Evolutionary conservation across 441 rosid genomes (phyloP).

Genomic region (Erodium moschatum): DNA sequence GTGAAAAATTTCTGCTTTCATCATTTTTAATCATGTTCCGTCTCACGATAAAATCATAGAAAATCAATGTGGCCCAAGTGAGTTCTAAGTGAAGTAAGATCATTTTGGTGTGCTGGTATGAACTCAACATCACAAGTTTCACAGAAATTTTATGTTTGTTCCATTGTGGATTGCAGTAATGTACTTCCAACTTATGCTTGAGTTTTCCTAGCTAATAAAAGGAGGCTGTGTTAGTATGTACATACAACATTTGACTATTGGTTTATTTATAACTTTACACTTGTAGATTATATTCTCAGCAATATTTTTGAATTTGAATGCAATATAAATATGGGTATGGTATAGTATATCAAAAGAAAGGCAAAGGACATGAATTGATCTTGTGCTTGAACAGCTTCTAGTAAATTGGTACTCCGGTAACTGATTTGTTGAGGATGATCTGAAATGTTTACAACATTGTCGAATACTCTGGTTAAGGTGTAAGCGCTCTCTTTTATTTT

Average conservation of each 20-base stretch:
- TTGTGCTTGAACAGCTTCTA: not conserved
- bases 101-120: not conserved
- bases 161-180: not conserved
- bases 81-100: not conserved
- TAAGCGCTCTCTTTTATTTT: not conserved
- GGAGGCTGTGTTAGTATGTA: too few species aligned
- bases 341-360: not conserved
- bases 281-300: not conserved
- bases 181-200: too few species aligned
- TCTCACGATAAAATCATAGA: not conserved
- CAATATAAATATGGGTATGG: conserved; percentile 1
- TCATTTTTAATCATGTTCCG: too few species aligned
- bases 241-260: too few species aligned
- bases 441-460: not conserved
- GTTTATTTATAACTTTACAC: too few species aligned
- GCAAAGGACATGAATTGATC: not conserved
- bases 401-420: not conserved
- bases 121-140: not conserved
- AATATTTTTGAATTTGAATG: not conserved
- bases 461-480: not conserved
- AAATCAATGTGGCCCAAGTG: not conserved
- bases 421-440: not conserved
- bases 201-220: too few species aligned
- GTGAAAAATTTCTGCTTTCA: not conserved
- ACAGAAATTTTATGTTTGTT: not conserved